Percentiles rank a stretch among this genome's conserved stretches.
phyloP scores from a whole-genome alignment of 2,329 filamentous ascomycete species.

The Macroventuria anomochaeta region DNA sequence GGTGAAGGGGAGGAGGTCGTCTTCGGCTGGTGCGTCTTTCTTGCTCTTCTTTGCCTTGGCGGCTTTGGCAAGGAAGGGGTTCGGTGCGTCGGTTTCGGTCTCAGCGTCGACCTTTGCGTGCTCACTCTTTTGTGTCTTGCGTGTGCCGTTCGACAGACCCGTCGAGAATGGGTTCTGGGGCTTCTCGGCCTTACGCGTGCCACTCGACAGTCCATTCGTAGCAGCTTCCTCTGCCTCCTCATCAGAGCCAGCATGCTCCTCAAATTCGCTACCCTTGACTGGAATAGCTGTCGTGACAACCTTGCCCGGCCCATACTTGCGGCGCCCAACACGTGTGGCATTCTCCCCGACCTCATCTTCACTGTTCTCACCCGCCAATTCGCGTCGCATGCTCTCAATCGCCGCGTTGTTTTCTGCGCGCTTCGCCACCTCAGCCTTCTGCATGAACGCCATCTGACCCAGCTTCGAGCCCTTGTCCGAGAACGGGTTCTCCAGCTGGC shows the following conservation, averaged over 20 bases:
- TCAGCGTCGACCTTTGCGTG: constrained; percentile 9
- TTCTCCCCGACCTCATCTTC: constrained; percentile 59
- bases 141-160: constrained; percentile 21
- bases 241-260: constrained; percentile 63
- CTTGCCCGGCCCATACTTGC: constrained; percentile 67
- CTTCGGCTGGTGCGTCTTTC: constrained; percentile 21
- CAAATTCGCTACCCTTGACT: constrained; percentile 61
- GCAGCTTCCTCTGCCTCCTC: constrained; percentile 41
- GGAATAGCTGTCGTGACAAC: constrained; percentile 40
- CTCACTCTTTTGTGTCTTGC: constrained; percentile 16
- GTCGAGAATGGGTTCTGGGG: constrained; percentile 24
- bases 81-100: constrained; percentile 18
- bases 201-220: constrained; percentile 17
- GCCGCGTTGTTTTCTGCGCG: constrained; percentile 83
- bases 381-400: constrained; percentile 63
- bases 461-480: constrained; percentile 70
- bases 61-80: constrained; percentile 46
- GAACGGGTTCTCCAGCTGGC: constrained; percentile 54
- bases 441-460: constrained; percentile 92
- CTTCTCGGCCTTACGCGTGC: constrained; percentile 14
- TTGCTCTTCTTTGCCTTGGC: constrained; percentile 34
- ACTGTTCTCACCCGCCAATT: constrained; percentile 67
- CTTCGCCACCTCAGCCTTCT: constrained; percentile 78
- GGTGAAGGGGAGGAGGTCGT: constrained; percentile 23
- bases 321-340: constrained; percentile 70